A percentile compares a stretch with the other conserved stretches of the same genome.
Conservation (phyloP, 495 filamentous ascomycete species). For the Penicillium chermesinum region DNA sequence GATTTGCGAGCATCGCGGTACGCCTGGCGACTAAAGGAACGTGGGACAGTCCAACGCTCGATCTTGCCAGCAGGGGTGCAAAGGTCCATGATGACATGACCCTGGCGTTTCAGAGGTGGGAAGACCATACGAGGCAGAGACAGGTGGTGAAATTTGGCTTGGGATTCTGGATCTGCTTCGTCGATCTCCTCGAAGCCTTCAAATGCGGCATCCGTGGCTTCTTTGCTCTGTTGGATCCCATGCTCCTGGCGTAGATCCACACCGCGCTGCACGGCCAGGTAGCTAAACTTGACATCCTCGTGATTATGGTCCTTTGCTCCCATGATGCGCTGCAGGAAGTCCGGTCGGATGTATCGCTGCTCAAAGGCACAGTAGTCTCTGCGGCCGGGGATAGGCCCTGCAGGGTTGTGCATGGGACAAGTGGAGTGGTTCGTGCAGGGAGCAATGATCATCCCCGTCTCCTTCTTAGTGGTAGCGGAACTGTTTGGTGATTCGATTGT, state of each 20-base stretch:
- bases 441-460: constrained; percentile 86
- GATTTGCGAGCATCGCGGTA: constrained; percentile 90
- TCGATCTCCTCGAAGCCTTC: constrained; percentile 40
- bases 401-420: constrained; percentile 80
- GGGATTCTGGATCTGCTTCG: constrained; percentile 5
- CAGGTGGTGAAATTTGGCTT: constrained; percentile 47
- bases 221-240: constrained; percentile 35
- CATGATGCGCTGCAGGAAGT: constrained; percentile 74
- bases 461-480: constrained; percentile 46
- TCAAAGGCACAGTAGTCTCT: constrained; percentile 88
- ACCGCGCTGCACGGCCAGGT: constrained; percentile 81
- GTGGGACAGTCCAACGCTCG: constrained; percentile 92
- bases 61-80: constrained; percentile 82
- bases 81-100: constrained; percentile 83
- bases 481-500: constrained; percentile 32
- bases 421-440: constrained; percentile 87
- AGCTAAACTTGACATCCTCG: constrained; percentile 86
- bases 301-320: constrained; percentile 69
- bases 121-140: constrained; percentile 74
- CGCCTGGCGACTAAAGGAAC: constrained; percentile 69
- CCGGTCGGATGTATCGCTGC: constrained; percentile 81
- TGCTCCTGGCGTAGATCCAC: constrained; percentile 43
- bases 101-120: constrained; percentile 76
- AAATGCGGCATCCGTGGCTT: constrained; percentile 47
- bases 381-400: constrained; percentile 63